phyloP scores from a whole-genome alignment of 2,329 filamentous ascomycete species.

The Cordyceps javanica region DNA sequence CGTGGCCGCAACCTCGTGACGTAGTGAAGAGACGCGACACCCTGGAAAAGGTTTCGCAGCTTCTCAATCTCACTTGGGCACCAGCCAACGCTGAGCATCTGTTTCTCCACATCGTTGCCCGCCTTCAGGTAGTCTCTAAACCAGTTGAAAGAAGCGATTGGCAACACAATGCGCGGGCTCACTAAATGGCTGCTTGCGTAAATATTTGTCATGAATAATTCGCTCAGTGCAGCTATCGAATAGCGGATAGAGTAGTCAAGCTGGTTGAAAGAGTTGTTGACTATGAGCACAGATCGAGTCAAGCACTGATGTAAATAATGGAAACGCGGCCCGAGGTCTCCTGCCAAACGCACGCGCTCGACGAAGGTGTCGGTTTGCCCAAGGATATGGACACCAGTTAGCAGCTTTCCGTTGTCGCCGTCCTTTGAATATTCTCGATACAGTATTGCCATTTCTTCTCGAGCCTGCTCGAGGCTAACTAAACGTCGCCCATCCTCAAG shows the following conservation, averaged over 20 bases:
- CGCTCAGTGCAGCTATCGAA: constrained; percentile 24
- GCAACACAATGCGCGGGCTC: constrained; percentile 13
- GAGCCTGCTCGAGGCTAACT: constrained; percentile 10
- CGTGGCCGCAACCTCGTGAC: constrained; percentile 18
- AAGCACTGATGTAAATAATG: constrained; percentile 19
- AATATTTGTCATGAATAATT: constrained; percentile 19
- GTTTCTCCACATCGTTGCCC: constrained; percentile 17
- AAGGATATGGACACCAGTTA: constrained; percentile 2
- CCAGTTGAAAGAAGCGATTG: constrained; percentile 17
- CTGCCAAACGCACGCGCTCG: constrained; percentile 12
- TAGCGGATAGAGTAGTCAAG: constrained; percentile 21
- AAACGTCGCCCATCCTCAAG: constrained; percentile 13
- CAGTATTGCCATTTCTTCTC: constrained; percentile 14
- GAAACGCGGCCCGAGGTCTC: constrained; percentile 14
- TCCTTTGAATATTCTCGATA: constrained; percentile 13
- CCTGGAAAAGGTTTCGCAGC: constrained; percentile 19
- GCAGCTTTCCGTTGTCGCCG: background rate
- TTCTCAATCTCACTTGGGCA: constrained; percentile 27
- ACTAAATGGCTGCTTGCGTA: background rate
- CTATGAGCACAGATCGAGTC: constrained; percentile 14
- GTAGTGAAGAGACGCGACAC: constrained; percentile 21
- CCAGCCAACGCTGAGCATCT: constrained; percentile 26
- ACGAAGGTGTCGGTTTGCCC: constrained; percentile 3
- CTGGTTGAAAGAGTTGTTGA: constrained; percentile 14
- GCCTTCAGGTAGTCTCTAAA: constrained; percentile 15